phyloP scores from a whole-genome alignment of 371 early-diverging fungal genomes.

The Apophysomyces elegans region DNA sequence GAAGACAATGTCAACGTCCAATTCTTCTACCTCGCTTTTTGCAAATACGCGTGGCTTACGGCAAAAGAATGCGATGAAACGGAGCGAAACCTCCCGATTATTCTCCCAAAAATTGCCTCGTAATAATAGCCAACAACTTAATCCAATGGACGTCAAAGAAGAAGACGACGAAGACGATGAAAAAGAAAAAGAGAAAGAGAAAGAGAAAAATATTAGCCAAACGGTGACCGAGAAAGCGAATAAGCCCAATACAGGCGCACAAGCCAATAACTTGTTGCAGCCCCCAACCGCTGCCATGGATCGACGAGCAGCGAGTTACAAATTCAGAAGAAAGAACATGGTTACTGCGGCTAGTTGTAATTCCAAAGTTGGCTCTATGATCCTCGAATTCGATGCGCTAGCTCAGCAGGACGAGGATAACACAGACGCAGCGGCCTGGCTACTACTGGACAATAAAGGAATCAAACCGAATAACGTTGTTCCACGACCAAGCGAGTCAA shows the following conservation, averaged over 20 bases:
- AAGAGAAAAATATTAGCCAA: neutral
- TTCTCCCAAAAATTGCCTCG: constrained; percentile 14
- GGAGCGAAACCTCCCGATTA: constrained; percentile 32
- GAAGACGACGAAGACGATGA: neutral
- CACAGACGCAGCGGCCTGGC: constrained; percentile 38
- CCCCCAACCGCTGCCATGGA: constrained; percentile 18
- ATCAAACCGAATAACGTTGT: constrained; percentile 11
- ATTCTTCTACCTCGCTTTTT: constrained; percentile 24
- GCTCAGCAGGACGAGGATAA: constrained; percentile 30
- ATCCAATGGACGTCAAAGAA: constrained; percentile 4
- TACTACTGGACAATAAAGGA: constrained; percentile 41
- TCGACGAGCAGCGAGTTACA: constrained; percentile 43
- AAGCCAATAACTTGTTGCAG: constrained; percentile 4
- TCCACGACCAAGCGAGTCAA: constrained; percentile 14
- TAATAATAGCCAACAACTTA: constrained; percentile 18
- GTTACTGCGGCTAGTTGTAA: constrained; percentile 21
- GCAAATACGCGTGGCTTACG: constrained; percentile 23
- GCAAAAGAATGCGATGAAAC: constrained; percentile 28
- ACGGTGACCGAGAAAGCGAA: neutral
- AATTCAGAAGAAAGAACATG: constrained; percentile 30
- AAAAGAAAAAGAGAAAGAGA: neutral
- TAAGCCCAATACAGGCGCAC: neutral
- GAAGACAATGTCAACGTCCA: constrained; percentile 20
- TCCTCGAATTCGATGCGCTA: constrained; percentile 52
- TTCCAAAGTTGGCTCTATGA: constrained; percentile 53